phyloP scores from a whole-genome alignment of 306 rosid genomes.

The Abrus pulchellus region DNA sequence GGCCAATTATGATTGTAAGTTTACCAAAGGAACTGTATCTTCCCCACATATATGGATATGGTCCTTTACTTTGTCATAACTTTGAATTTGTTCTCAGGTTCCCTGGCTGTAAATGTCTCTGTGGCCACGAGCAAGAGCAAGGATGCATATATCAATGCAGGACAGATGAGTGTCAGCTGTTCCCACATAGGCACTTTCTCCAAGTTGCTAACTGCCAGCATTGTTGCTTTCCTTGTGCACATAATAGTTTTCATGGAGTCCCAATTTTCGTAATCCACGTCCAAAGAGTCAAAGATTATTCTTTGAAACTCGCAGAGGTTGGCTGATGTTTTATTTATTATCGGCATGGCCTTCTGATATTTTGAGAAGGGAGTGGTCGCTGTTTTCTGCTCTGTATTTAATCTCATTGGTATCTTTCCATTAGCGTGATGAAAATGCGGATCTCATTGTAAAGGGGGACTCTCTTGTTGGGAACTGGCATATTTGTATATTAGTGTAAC shows the following conservation, averaged over 20 bases:
- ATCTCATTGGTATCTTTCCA: constrained; percentile 45
- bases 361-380: constrained; percentile 36
- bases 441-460: constrained; percentile 45
- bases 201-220: constrained; percentile 59
- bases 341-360: constrained; percentile 49
- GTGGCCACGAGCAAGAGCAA: constrained; percentile 76
- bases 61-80: constrained; percentile 32
- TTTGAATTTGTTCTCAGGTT: constrained; percentile 65
- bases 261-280: constrained; percentile 56
- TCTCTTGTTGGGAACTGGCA: constrained; percentile 44
- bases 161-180: constrained; percentile 67
- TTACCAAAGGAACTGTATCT: constrained; percentile 29
- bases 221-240: constrained; percentile 63
- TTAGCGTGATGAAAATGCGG: constrained; percentile 38
- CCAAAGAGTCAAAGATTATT: constrained; percentile 50
- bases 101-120: constrained; percentile 85
- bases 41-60: constrained; percentile 14
- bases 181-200: constrained; percentile 58
- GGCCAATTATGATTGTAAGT: constrained; percentile 91
- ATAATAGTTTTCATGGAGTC: constrained; percentile 49
- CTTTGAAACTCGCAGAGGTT: constrained; percentile 46
- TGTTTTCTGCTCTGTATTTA: constrained; percentile 43
- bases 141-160: constrained; percentile 74
- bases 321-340: constrained; percentile 56
- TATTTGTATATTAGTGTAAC: constrained; percentile 46